Conservation (phyloP, 1,139 yeast species). For the Hemisphaericaspora xylofermentans region DNA sequence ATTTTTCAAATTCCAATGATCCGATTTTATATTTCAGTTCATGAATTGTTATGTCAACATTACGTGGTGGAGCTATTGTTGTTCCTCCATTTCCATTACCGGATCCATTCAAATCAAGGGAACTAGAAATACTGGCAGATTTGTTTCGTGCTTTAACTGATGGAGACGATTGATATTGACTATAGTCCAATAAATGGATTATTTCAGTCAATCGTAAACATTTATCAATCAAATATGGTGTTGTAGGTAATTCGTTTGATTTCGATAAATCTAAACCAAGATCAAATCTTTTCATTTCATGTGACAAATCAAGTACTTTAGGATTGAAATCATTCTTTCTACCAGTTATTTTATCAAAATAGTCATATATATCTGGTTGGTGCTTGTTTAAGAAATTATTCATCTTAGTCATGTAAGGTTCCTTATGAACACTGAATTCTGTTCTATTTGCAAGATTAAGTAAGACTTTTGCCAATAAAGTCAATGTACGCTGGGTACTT, state of each 20-base stretch:
- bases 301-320: slow-evolving; percentile 56
- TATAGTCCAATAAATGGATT: slow-evolving; percentile 40
- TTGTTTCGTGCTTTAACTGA: background rate
- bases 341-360: slow-evolving; percentile 72
- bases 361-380: slow-evolving; percentile 57
- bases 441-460: slow-evolving; percentile 79
- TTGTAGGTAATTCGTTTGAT: slow-evolving; percentile 61
- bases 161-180: slow-evolving; percentile 4
- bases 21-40: slow-evolving; percentile 48
- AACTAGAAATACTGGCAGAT: background rate
- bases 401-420: slow-evolving; percentile 73
- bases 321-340: slow-evolving; percentile 66
- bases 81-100: background rate
- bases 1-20: slow-evolving; percentile 53
- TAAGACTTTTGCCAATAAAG: slow-evolving; percentile 78
- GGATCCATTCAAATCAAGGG: background rate
- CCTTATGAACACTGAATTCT: slow-evolving; percentile 71
- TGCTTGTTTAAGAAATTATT: slow-evolving; percentile 65
- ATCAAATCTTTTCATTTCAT: slow-evolving; percentile 53
- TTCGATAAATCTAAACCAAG: slow-evolving; percentile 46
- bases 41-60: slow-evolving; percentile 17
- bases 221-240: slow-evolving; percentile 68
- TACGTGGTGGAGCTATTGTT: background rate
- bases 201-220: slow-evolving; percentile 61
- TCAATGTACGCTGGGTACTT: slow-evolving; percentile 69